Evolutionary conservation across 805 yeast genomes (phyloP).

Genomic region (Brettanomyces bruxellensis): DNA sequence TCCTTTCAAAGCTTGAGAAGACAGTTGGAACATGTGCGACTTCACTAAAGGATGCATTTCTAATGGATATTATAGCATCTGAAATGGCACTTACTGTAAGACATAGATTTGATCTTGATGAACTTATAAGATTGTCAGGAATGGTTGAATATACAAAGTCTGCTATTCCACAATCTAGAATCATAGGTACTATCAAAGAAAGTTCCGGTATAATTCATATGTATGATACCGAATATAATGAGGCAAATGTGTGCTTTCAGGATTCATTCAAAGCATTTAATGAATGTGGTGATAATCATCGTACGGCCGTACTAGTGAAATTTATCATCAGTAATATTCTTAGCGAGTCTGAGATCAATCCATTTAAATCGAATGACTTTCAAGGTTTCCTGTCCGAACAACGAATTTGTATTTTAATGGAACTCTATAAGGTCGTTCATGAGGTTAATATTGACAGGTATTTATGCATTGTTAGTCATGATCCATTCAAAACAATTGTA

Average conservation of each 20-base stretch:
- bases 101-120: constrained; percentile 23
- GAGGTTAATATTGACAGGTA: constrained; percentile 16
- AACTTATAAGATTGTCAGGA: constrained; percentile 38
- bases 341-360: constrained; percentile 57
- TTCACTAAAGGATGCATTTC: constrained; percentile 34
- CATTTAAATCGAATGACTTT: constrained; percentile 68
- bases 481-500: constrained; percentile 6
- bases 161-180: constrained; percentile 68
- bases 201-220: constrained; percentile 67
- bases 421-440: constrained; percentile 19
- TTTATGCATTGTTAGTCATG: constrained; percentile 10
- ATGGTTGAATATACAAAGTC: constrained; percentile 39
- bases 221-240: constrained; percentile 47
- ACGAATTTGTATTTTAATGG: constrained; percentile 15
- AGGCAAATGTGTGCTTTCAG: constrained; percentile 41
- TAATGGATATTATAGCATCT: constrained; percentile 58
- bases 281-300: constrained; percentile 49
- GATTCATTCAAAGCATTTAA: constrained; percentile 42
- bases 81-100: constrained; percentile 48
- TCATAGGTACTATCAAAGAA: constrained; percentile 66
- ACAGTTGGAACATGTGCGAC: constrained; percentile 33
- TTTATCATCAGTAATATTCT: constrained; percentile 53
- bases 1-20: constrained; percentile 29
- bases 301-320: constrained; percentile 50
- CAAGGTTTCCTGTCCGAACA: constrained; percentile 21